These are phyloP conservation scores for Tolypocladium tropicale DNA, from an alignment of 2,329 filamentous ascomycete genomes.

Conservation along the genomic window DNA sequence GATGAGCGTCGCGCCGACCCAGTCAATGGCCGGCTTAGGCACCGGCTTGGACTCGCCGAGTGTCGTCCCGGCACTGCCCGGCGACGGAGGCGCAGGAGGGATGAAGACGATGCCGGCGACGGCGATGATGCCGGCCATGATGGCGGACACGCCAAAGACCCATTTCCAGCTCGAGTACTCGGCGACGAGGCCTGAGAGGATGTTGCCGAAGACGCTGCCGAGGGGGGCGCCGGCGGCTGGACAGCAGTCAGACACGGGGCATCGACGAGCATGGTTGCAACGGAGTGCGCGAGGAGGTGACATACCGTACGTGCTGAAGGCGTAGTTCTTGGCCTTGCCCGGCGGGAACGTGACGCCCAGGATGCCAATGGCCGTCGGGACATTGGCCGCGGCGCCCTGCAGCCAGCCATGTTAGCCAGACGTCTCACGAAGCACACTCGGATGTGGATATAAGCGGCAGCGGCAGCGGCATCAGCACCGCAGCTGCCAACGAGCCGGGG, in stretches of 20 bases:
- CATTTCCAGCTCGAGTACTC: conserved; percentile 56
- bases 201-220: conserved; percentile 54
- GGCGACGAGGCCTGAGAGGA: conserved; percentile 52
- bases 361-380: conserved; percentile 62
- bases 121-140: conserved; percentile 47
- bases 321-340: conserved; percentile 60
- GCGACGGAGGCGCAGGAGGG: conserved; percentile 32
- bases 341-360: conserved; percentile 57
- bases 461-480: too few relatives aligned
- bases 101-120: conserved; percentile 49
- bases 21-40: conserved; percentile 40
- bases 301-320: conserved; percentile 52
- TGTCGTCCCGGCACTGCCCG: conserved; percentile 14
- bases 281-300: neutral
- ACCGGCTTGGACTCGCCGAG: conserved; percentile 20
- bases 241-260: neutral
- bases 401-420: neutral
- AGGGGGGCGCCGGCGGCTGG: conserved; percentile 52
- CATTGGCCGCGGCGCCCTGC: conserved; percentile 55
- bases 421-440: too few relatives aligned
- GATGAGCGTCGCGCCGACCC: conserved; percentile 54
- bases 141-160: conserved; percentile 55
- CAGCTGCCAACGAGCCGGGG: neutral
- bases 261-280: neutral
- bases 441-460: neutral